Conservation (phyloP, 192 early-diverging fungal genomes). For the Podila verticillata region DNA sequence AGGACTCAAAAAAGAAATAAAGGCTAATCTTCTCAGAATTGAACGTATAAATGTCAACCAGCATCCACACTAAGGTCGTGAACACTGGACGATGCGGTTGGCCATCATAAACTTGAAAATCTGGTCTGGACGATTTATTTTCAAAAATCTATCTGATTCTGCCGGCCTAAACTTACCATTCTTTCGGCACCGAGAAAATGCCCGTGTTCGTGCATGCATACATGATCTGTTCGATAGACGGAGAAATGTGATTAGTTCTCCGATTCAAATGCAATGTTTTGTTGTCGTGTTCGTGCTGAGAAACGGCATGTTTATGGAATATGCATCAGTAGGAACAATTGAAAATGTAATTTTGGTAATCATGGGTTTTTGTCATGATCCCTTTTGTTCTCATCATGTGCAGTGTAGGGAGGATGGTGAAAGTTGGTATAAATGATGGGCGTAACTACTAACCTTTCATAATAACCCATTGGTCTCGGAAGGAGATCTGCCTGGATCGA, state of each 20-base stretch:
- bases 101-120: conserved; percentile 79
- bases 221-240: too few relatives aligned
- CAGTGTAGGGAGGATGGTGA: neutral
- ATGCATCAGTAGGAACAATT: conserved; percentile 52
- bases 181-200: too few relatives aligned
- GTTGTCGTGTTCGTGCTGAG: too few relatives aligned
- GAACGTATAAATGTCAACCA: too few relatives aligned
- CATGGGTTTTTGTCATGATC: conserved; percentile 37
- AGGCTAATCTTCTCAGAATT: too few relatives aligned
- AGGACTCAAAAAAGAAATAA: too few relatives aligned
- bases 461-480: neutral
- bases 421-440: neutral
- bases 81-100: conserved; percentile 87
- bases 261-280: too few relatives aligned
- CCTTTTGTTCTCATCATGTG: conserved; percentile 40
- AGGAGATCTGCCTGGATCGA: neutral
- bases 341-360: conserved; percentile 34
- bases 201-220: too few relatives aligned
- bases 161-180: too few relatives aligned
- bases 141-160: too few relatives aligned
- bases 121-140: conserved; percentile 59
- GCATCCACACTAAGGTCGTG: too few relatives aligned
- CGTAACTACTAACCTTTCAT: conserved; percentile 9
- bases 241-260: too few relatives aligned
- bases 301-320: neutral